Base-by-base conservation (phyloP, 345 rosid species). In the Excoecaria agallocha region DNA sequence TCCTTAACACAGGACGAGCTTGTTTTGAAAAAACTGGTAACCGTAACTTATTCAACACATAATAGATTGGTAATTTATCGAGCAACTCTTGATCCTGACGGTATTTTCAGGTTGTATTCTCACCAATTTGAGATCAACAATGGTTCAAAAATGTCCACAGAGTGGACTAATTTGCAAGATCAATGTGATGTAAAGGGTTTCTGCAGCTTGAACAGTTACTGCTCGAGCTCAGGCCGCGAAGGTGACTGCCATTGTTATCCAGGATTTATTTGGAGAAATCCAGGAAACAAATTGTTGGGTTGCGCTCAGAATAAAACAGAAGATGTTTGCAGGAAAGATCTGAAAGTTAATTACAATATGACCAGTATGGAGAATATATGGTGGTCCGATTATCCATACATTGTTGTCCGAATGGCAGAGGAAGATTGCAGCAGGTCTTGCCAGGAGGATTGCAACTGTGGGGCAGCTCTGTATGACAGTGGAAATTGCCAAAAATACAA, bases 181-280 rank as follows among this genome's bases (percentile, higher is more conserved):
- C 69, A 25, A 20, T 82, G 85, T 30, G 8, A 57, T 3, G 74
- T 73, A 48, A 37, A 13, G 1, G 85, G 83, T 5, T 48, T 63
- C 38, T 83, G 85, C 49, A 75, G 70, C 3, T 11, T 64, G 16
- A 82, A 79, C 72, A 76, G 82, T 52, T 82, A n/a, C 6, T 76
- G 72, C 58, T 39, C 64, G 5, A 15, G 71, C 17, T 66, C 1
- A n/a, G 77, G 71, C 6, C 16, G 6, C 37, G 3, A 55, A 25
- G 13, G 3, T 12, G 56, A 56, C 16, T 74, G 77, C 38, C 19
- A 19, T 22, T 74, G 77, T 45, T 74, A 38, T 56, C 77, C 64
- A 3, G 77, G 77, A 13, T 74, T 65, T 57, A 24, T 20, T 24
- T 8, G 41, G 15, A n/a, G 10, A 24, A 43, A 2, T 24, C 17